Base-by-base conservation (phyloP, 2,329 filamentous ascomycete genomes). In the Seiridium unicorne region DNA sequence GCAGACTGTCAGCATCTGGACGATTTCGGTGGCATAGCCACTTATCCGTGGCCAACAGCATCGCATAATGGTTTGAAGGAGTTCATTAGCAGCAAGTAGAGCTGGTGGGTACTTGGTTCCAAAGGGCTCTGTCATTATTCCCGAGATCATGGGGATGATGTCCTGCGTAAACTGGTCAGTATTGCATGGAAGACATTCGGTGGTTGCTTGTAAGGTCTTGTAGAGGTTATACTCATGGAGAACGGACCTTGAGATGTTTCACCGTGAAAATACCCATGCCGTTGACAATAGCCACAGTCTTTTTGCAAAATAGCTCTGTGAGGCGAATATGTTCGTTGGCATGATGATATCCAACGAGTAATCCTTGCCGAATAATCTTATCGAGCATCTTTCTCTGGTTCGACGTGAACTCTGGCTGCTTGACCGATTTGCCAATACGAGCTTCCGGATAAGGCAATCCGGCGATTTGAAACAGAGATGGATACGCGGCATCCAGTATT, bases 1-100 rank as follows among this genome's bases (percentile, higher is more conserved):
- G 70, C 86, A 89, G 1, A 85, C 69, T 42, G 82, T 80, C 1
- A 92, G 64, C 0, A 84, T 85, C 64, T 83, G 84, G 51, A 92
- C 71, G 5, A 94, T 75, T 61, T 90, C 86, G 3, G 83, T 84
- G 35, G 84, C 78, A 77, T 91, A 88, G 36, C 77, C 75, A 55
- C 77, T 70, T 4, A 96, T 76, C 4, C 92, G 81, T 9, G 90
- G 89, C 87, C 92, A 93, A 61, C 85, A 86, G 61, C 82, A 87
- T 10, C 81, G 65, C 9, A 96, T 75, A 11, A 89, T 75, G 0
- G 77, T 75, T 57, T 86, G 81, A 31, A 92, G 67, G 1, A 86
- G 80, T 18, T 77, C 71, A 3, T 82, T 72, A 0, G 86, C 82
- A 0, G 83, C 77, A 1, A 80, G 57, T 1, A 92, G 74, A 1